Evolutionary conservation across 1,284 basidiomycete species (phyloP).

Genomic region (Ustanciosporium gigantosporum): DNA sequence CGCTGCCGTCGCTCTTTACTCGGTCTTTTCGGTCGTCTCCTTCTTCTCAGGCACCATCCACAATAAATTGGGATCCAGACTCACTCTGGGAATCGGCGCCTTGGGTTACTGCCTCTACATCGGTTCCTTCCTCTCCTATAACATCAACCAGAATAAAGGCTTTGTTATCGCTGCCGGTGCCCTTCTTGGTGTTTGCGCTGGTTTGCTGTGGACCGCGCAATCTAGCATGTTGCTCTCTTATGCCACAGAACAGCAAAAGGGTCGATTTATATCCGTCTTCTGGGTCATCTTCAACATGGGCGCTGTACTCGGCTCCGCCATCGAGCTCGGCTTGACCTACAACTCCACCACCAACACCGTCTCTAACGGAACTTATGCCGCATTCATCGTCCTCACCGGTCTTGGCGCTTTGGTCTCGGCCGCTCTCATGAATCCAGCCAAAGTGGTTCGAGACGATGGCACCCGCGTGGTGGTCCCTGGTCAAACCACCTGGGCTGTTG

Average conservation of each 20-base stretch:
- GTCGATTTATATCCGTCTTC: constrained; percentile 70
- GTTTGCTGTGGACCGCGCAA: constrained; percentile 70
- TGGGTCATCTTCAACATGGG: constrained; percentile 73
- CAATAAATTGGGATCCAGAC: constrained; percentile 70
- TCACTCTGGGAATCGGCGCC: constrained; percentile 74
- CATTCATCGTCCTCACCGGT: constrained; percentile 45
- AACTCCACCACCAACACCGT: constrained; percentile 37
- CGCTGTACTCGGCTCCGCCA: constrained; percentile 71
- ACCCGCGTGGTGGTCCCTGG: constrained; percentile 38
- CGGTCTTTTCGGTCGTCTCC: constrained; percentile 51
- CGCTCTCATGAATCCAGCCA: constrained; percentile 42
- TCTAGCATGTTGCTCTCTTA: constrained; percentile 82
- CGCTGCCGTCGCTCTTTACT: constrained; percentile 48
- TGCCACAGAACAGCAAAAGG: constrained; percentile 73
- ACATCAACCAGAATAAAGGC: constrained; percentile 59
- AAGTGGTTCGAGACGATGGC: constrained; percentile 44
- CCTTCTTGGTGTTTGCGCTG: constrained; percentile 79
- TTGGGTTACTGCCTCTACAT: constrained; percentile 68
- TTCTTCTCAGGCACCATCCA: constrained; percentile 71
- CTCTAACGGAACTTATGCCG: constrained; percentile 42
- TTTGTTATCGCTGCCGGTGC: constrained; percentile 73
- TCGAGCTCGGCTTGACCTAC: constrained; percentile 64
- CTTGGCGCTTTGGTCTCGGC: constrained; percentile 34
- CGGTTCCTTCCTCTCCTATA: constrained; percentile 68
- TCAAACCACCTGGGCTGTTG: constrained; percentile 42